Base-by-base conservation (phyloP, 1,284 basidiomycete genomes). In the Phlebopus sp. region DNA sequence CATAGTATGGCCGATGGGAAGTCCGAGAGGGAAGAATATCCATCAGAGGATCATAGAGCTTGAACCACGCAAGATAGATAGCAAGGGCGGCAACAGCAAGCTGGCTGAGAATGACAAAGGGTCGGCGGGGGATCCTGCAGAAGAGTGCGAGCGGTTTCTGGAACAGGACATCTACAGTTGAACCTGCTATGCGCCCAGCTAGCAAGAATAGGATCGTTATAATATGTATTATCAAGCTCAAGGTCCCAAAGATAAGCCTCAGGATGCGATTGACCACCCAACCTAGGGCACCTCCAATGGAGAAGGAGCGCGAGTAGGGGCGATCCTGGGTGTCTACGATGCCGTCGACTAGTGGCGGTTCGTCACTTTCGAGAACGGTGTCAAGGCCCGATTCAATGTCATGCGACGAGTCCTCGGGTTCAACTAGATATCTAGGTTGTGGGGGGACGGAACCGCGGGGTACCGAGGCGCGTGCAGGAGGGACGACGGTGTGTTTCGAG, bases 361-460 rank as follows among this genome's bases (percentile, higher is more conserved):
- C 78, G 2, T 82, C 77, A 31, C 72, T 70, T 69, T 87, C 84
- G 3, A 74, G 70, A 56, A 87, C 83, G 3, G 81, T 76, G 21
- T 76, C 67, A 15, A 86, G 70, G 2, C 75, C 72, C 52, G 75
- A 71, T 49, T 79, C 77, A 51, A 56, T 60, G 36, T 76, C 71
- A 43, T 31, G 23, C 15, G 76, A 65, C 5, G 77, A 76, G 18
- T 72, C 67, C 41, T 78, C 67, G 13, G 49, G 32, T 10, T 51
- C 51, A 9, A 44, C 27, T 38, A 49, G 40, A 32, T 41, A 41
- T 46, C 44, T 60, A 61, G 64, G 55, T 37, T 70, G 69, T 37
- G 70, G 69, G 27, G 69, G 63, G 23, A 68, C 66, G 7, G 71
- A 66, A n/a, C 49, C 50, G 36, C 67, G 67, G 8, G 61, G 52